Evolutionary conservation across 2,329 filamentous ascomycete species (phyloP).

Genomic region (Fusarium udum): DNA sequence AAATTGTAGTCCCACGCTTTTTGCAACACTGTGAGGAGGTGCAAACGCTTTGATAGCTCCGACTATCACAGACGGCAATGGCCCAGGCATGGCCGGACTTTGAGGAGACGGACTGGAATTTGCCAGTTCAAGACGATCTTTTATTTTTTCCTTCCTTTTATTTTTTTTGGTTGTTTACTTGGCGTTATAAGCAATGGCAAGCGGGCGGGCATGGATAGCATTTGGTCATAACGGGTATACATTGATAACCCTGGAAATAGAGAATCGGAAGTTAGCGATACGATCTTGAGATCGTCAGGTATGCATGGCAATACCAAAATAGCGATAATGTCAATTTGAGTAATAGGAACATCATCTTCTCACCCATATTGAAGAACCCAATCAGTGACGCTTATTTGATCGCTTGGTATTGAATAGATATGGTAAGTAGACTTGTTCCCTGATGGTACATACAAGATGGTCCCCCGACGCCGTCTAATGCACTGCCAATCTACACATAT

Average conservation of each 20-base stretch:
- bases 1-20: neutral
- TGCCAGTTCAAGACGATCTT: slow-evolving; percentile 11
- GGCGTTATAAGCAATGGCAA: slow-evolving; percentile 25
- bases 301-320: slow-evolving; percentile 24
- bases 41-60: neutral
- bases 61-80: neutral
- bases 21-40: neutral
- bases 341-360: slow-evolving; percentile 8
- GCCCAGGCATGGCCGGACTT: neutral
- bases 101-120: neutral
- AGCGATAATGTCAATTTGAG: slow-evolving; percentile 29
- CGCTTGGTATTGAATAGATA: slow-evolving; percentile 42
- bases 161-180: slow-evolving; percentile 8
- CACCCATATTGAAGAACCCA: neutral
- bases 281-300: slow-evolving; percentile 19
- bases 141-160: neutral
- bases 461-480: slow-evolving; percentile 57
- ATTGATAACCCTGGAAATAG: slow-evolving; percentile 10
- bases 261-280: slow-evolving; percentile 19
- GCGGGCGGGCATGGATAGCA: slow-evolving; percentile 33
- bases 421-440: slow-evolving; percentile 46
- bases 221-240: slow-evolving; percentile 12
- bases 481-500: slow-evolving; percentile 57
- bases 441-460: slow-evolving; percentile 48
- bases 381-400: slow-evolving; percentile 23